Conservation (phyloP, 2,329 filamentous ascomycete species). For the Exserohilum rostratum region DNA sequence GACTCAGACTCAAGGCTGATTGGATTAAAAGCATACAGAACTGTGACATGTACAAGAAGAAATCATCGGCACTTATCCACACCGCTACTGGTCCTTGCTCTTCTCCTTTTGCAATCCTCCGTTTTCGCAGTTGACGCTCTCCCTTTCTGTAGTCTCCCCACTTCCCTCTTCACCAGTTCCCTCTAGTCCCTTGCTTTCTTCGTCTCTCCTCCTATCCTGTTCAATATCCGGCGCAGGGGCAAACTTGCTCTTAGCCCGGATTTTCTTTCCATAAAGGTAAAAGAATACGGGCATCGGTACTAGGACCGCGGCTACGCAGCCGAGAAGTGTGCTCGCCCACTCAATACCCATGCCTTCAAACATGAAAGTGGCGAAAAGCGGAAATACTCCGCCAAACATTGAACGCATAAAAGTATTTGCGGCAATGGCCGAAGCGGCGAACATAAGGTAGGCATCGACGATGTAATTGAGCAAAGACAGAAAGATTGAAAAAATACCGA, state of each 20-base stretch:
- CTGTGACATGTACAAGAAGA: constrained; percentile 4
- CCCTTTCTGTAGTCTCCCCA: constrained; percentile 13
- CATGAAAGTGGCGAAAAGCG: constrained; percentile 63
- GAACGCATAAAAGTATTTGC: constrained; percentile 62
- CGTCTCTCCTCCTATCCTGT: constrained; percentile 43
- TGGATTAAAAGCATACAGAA: constrained; percentile 1
- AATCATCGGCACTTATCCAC: not conserved
- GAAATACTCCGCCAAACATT: constrained; percentile 58
- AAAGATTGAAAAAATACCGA: constrained; percentile 65
- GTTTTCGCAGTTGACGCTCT: constrained; percentile 4
- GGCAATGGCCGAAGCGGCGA: constrained; percentile 60
- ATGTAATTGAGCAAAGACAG: constrained; percentile 64
- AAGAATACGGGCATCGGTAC: constrained; percentile 55
- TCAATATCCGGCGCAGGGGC: constrained; percentile 51
- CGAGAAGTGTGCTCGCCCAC: constrained; percentile 54
- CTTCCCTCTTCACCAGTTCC: constrained; percentile 10
- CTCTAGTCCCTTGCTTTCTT: constrained; percentile 35
- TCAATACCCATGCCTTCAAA: constrained; percentile 60
- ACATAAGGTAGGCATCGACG: constrained; percentile 64
- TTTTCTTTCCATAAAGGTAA: constrained; percentile 52
- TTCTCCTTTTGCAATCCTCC: constrained; percentile 13
- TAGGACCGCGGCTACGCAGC: constrained; percentile 50
- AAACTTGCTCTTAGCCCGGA: constrained; percentile 52
- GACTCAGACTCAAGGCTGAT: not conserved
- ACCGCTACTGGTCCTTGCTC: constrained; percentile 20